Base-by-base conservation (phyloP, 2,329 filamentous ascomycete genomes). In the Stagonosporopsis rhizophila region DNA sequence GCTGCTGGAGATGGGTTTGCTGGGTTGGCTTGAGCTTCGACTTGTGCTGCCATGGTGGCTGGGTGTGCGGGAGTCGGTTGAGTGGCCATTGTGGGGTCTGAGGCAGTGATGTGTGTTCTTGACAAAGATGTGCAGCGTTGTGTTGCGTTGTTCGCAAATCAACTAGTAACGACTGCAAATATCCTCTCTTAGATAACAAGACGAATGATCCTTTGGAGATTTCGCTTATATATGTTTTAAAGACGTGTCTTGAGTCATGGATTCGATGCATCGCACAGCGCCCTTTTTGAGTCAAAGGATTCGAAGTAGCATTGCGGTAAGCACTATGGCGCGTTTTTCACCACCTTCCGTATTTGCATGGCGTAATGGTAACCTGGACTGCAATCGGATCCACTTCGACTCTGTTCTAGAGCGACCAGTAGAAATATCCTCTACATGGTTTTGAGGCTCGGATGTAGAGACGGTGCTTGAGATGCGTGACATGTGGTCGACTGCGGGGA, bases 1-100 rank as follows among this genome's bases (percentile, higher is more conserved):
- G 32, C 22, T 22, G 50, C 30, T 38, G 7, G 44, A 11, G 39
- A 15, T 32, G 39, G 7, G 17, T 9, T 15, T 7, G 41, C 8
- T 19, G 46, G 17, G 14, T 35, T 14, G 20, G 35, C 27, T 46
- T 53, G 50, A 5, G 42, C 20, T 17, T 53, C 9, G 23, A 58
- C 20, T 28, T 64, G 54, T 6, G 60, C 37, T 20, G 48, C 41
- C 58, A 62, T 63, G 17, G 48, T 42, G 15, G 48, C 39, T 42
- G 68, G 60, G 27, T 61, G 57, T 19, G 61, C 51, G 35, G 63
- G 52, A 15, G 59, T 64, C 30, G 62, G 17, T 49, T 62, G 54
- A 9, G 55, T 49, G 50, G 58, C 54, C 66, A 68, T 70, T n/a
- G 17, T 61, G 38, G 12, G 19, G 14, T 8, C 2, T 4, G 32